These are phyloP conservation scores for Lithohypha guttulata DNA, from an alignment of 2,329 filamentous ascomycete species.

Conservation along the genomic window DNA sequence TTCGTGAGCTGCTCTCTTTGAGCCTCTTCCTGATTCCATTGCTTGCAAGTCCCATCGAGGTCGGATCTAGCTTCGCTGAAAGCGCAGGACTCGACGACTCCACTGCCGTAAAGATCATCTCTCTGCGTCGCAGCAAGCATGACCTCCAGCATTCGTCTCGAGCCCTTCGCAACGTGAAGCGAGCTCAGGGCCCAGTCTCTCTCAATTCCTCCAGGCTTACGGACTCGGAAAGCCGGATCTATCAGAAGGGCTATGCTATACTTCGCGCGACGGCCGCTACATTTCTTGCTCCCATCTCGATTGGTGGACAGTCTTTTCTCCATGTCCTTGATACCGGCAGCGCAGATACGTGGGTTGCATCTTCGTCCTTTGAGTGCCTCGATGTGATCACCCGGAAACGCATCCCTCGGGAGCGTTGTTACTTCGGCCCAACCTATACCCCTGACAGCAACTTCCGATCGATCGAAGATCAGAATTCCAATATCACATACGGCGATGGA, in stretches of 20 bases:
- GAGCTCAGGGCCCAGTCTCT: background rate
- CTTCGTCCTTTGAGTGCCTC: slow-evolving; percentile 28
- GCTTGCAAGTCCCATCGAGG: no score
- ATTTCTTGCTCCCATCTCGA: slow-evolving; percentile 9
- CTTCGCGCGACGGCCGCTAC: slow-evolving; percentile 3
- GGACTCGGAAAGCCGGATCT: no score
- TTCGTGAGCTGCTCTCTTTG: no score
- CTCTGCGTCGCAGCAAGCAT: slow-evolving; percentile 2
- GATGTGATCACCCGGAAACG: slow-evolving; percentile 15
- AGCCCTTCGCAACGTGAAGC: background rate
- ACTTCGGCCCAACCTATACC: slow-evolving; percentile 19
- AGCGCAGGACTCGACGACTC: no score
- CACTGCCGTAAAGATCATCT: background rate
- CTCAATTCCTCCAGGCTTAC: no score
- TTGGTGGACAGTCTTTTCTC: slow-evolving; percentile 28
- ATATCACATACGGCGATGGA: slow-evolving; percentile 23
- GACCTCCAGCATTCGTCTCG: slow-evolving; percentile 7
- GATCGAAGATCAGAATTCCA: slow-evolving; percentile 20
- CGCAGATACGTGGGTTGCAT: slow-evolving; percentile 37
- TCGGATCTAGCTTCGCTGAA: no score
- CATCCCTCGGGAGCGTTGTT: slow-evolving; percentile 14
- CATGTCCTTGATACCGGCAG: slow-evolving; percentile 39
- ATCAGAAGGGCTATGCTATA: background rate
- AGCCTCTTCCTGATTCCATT: no score
- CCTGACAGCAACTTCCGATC: slow-evolving; percentile 12